phyloP scores from a whole-genome alignment of 352 stramenopile genomes.

The Pythium rishiriense region DNA sequence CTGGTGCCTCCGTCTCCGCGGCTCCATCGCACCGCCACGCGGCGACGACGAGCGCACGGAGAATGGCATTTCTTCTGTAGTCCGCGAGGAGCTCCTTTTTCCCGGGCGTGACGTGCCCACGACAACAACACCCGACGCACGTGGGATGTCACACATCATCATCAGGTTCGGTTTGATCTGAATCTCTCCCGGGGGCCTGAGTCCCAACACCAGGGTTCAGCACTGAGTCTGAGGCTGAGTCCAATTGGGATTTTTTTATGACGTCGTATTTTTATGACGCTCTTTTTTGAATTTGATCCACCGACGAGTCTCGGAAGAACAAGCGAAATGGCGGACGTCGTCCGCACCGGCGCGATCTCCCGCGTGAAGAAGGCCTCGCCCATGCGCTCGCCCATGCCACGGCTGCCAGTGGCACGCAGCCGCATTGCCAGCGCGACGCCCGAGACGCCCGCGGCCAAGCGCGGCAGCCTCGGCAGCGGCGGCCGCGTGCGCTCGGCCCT shows the following conservation, averaged over 20 bases:
- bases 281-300: background rate
- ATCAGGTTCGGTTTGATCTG: slow-evolving; percentile 8
- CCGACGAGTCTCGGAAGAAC: background rate
- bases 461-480: background rate
- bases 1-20: background rate
- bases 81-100: too few species aligned
- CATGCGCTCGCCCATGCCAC: slow-evolving; percentile 25
- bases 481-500: slow-evolving; percentile 12
- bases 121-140: background rate
- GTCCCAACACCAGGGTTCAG: too few species aligned
- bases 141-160: slow-evolving; percentile 2
- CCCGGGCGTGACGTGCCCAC: background rate
- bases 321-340: slow-evolving; percentile 30
- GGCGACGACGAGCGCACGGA: background rate
- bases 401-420: slow-evolving; percentile 11
- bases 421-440: slow-evolving; percentile 24
- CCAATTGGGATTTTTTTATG: background rate
- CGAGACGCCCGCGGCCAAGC: slow-evolving; percentile 13
- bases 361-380: slow-evolving; percentile 28
- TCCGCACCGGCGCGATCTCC: slow-evolving; percentile 35
- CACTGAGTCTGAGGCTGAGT: slow-evolving; percentile 6
- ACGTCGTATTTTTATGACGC: background rate
- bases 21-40: background rate
- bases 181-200: slow-evolving; percentile 10
- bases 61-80: background rate